phyloP scores from a whole-genome alignment of 2,329 filamentous ascomycete species.

The Raffaelea deltoideospora region DNA sequence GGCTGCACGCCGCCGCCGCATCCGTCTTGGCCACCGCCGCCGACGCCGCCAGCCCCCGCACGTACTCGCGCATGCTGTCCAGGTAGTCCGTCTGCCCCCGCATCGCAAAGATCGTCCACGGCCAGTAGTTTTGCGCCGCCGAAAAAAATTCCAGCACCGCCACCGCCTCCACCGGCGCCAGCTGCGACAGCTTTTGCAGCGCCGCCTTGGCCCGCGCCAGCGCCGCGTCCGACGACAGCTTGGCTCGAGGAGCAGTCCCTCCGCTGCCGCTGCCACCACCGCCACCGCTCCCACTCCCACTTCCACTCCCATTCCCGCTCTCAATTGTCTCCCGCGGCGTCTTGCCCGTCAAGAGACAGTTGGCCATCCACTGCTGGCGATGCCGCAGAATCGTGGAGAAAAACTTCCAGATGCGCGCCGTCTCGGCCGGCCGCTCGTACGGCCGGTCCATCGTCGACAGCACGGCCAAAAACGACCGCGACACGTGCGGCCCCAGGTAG shows the following conservation, averaged over 20 bases:
- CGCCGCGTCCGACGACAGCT: slow-evolving; percentile 43
- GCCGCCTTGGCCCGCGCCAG: slow-evolving; percentile 59
- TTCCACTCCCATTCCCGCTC: no score
- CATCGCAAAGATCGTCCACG: slow-evolving; percentile 76
- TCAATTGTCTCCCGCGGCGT: slow-evolving; percentile 65
- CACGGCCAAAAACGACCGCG: slow-evolving; percentile 69
- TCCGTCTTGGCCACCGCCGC: slow-evolving; percentile 38
- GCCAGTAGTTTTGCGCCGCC: slow-evolving; percentile 85
- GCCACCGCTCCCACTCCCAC: no score
- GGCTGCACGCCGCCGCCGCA: slow-evolving; percentile 39
- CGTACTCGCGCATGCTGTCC: slow-evolving; percentile 53
- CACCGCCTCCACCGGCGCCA: slow-evolving; percentile 51
- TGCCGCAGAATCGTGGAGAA: slow-evolving; percentile 76
- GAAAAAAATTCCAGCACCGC: slow-evolving; percentile 77
- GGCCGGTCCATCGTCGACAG: slow-evolving; percentile 66
- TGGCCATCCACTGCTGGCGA: slow-evolving; percentile 90
- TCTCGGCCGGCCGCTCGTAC: slow-evolving; percentile 47
- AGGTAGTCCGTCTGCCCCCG: slow-evolving; percentile 63
- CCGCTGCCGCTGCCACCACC: slow-evolving; percentile 23
- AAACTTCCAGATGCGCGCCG: slow-evolving; percentile 66
- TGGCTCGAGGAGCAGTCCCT: no score
- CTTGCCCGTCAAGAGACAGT: slow-evolving; percentile 78
- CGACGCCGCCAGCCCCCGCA: slow-evolving; percentile 41
- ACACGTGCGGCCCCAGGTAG: slow-evolving; percentile 67
- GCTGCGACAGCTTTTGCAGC: slow-evolving; percentile 47